Evolutionary conservation across 1,284 basidiomycete genomes (phyloP).

Genomic region (Schizophyllum commune): DNA sequence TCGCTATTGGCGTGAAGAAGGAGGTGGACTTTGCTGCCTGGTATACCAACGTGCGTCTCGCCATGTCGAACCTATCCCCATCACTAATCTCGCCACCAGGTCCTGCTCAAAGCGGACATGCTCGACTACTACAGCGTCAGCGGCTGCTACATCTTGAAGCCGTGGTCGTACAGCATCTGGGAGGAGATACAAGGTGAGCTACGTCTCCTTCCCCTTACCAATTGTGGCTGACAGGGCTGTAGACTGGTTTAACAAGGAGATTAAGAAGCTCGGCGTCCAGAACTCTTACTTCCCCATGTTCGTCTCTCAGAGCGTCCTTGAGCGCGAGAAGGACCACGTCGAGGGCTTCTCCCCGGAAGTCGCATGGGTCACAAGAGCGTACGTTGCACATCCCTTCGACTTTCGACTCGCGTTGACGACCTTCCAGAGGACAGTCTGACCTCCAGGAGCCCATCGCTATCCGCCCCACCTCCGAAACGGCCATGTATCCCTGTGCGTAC

Average conservation of each 20-base stretch:
- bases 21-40: slow-evolving; percentile 90
- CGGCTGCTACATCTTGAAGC: slow-evolving; percentile 97
- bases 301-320: slow-evolving; percentile 87
- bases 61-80: not conserved
- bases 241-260: slow-evolving; percentile 90
- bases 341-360: slow-evolving; percentile 99
- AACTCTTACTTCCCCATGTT: slow-evolving; percentile 99
- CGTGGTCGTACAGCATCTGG: slow-evolving; percentile 97
- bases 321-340: slow-evolving; percentile 97
- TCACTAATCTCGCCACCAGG: slow-evolving; percentile 36
- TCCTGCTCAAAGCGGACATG: slow-evolving; percentile 98
- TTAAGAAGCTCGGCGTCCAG: slow-evolving; percentile 93
- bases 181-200: slow-evolving; percentile 82
- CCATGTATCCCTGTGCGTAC: slow-evolving; percentile 86
- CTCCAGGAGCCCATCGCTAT: slow-evolving; percentile 98
- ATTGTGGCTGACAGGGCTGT: slow-evolving; percentile 4
- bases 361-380: slow-evolving; percentile 98
- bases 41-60: slow-evolving; percentile 78
- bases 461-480: slow-evolving; percentile 95
- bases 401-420: not conserved
- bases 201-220: not conserved
- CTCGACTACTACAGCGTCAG: slow-evolving; percentile 98
- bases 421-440: slow-evolving; percentile 76
- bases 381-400: slow-evolving; percentile 24
- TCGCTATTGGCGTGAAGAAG: slow-evolving; percentile 92